These are phyloP conservation scores for Heracleum sosnowskyi DNA, from an alignment of 129 eudicot genomes.

Conservation along the genomic window DNA sequence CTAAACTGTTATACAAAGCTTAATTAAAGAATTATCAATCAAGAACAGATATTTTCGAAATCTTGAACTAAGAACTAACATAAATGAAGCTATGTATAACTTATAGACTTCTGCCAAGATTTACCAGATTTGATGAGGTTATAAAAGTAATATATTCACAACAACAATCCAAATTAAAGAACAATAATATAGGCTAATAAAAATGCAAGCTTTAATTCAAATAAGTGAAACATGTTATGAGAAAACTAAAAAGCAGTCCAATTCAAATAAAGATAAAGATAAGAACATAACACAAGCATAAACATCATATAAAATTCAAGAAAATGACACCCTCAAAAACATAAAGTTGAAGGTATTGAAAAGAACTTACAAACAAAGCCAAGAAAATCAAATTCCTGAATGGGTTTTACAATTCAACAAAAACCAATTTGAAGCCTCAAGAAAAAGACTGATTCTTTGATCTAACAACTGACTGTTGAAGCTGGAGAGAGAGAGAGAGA, in stretches of 20 bases:
- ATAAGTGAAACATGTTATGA: neutral
- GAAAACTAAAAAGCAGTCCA: neutral
- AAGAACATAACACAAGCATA: slow-evolving; percentile 8
- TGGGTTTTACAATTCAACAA: slow-evolving; percentile 48
- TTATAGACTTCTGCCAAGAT: neutral
- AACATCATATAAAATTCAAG: neutral
- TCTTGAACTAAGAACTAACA: neutral
- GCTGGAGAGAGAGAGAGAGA: slow-evolving; percentile 17
- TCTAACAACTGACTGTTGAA: neutral
- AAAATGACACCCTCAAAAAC: neutral
- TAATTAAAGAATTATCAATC: neutral
- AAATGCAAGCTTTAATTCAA: slow-evolving; percentile 6
- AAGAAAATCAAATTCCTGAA: slow-evolving; percentile 22
- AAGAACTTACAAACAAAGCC: slow-evolving; percentile 21
- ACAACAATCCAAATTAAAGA: slow-evolving; percentile 3
- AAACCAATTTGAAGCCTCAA: slow-evolving; percentile 35
- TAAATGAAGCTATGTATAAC: too few relatives aligned
- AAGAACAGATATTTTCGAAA: neutral
- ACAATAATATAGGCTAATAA: neutral
- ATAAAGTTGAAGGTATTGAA: neutral
- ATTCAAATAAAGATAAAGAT: slow-evolving; percentile 9
- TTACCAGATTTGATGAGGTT: neutral
- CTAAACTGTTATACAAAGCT: neutral
- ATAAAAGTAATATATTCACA: neutral
- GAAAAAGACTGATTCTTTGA: slow-evolving; percentile 14